Percentiles rank a stretch among this genome's conserved stretches.
Evolutionary conservation across 2,329 filamentous ascomycete species (phyloP).

Genomic region (Colletotrichum graminicola): DNA sequence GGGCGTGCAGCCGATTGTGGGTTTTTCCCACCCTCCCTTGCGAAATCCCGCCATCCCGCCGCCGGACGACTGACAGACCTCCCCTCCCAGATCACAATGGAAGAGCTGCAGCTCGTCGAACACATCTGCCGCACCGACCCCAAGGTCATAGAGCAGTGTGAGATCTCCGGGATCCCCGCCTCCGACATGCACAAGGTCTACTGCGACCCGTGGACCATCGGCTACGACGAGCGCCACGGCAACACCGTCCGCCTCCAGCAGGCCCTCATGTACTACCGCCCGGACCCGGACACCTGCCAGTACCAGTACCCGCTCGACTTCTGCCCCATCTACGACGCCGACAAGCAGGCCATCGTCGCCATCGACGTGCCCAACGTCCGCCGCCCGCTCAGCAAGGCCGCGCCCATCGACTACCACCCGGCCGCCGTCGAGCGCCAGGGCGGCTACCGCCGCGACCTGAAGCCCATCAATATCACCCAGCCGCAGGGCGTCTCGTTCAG

Average conservation of each 20-base stretch:
- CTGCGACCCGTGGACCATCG: constrained; percentile 96
- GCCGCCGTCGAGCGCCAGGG: constrained; percentile 78
- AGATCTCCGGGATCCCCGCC: constrained; percentile 81
- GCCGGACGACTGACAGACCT: neutral
- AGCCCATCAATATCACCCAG: constrained; percentile 89
- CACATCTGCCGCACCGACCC: constrained; percentile 80
- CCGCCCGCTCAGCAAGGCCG: constrained; percentile 77
- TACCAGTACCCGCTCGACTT: constrained; percentile 95
- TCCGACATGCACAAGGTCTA: constrained; percentile 96
- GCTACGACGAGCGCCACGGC: constrained; percentile 91
- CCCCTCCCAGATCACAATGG: constrained; percentile 80
- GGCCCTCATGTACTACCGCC: constrained; percentile 95
- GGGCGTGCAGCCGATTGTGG: constrained; percentile 83
- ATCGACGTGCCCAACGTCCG: constrained; percentile 87
- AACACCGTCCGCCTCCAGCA: constrained; percentile 85
- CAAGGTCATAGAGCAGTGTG: constrained; percentile 91
- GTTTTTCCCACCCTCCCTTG: constrained; percentile 43
- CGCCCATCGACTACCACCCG: constrained; percentile 84
- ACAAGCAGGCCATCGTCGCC: constrained; percentile 81
- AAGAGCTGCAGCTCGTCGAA: constrained; percentile 87
- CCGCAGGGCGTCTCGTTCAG: constrained; percentile 91
- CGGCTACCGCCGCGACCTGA: constrained; percentile 83
- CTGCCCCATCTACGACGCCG: constrained; percentile 89
- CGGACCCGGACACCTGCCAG: constrained; percentile 86
- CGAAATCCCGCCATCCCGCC: neutral